Percentiles rank a stretch among this genome's conserved stretches.
These are phyloP conservation scores for Malassezia sympodialis DNA, from an alignment of 1,284 basidiomycete species.

Conservation along the genomic window DNA sequence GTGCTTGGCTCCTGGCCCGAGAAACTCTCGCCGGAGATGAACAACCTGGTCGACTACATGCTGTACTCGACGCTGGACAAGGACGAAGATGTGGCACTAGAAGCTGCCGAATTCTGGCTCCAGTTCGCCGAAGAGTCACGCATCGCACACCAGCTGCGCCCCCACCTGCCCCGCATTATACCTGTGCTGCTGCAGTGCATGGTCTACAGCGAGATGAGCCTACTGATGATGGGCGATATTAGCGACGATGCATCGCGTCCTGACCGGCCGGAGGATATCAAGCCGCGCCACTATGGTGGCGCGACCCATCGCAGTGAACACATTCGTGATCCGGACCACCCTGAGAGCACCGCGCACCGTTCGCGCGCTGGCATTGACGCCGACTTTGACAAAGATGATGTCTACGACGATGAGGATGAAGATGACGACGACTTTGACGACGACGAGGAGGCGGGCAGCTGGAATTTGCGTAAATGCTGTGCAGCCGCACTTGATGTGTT, in stretches of 20 bases:
- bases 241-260: conserved; percentile 72
- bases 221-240: conserved; percentile 90
- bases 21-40: conserved; percentile 91
- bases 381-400: conserved; percentile 51
- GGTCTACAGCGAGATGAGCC: conserved; percentile 90
- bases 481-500: conserved; percentile 95
- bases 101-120: conserved; percentile 99
- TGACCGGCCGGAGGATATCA: conserved; percentile 70
- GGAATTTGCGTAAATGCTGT: conserved; percentile 96
- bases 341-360: conserved; percentile 26
- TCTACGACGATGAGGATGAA: conserved; percentile 69
- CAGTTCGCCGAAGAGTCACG: conserved; percentile 93
- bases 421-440: conserved; percentile 83
- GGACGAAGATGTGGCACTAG: conserved; percentile 55
- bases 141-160: conserved; percentile 70
- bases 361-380: conserved; percentile 29
- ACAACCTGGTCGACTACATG: conserved; percentile 95
- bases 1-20: conserved; percentile 85
- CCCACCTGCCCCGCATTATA: conserved; percentile 74
- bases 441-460: conserved; percentile 93
- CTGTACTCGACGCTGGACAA: conserved; percentile 94
- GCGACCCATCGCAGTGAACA: conserved; percentile 59
- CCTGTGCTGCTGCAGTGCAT: conserved; percentile 92
- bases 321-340: conserved; percentile 41
- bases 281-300: conserved; percentile 72